Conservation (phyloP, 2,329 filamentous ascomycete species). For the Sporothrix mexicana region DNA sequence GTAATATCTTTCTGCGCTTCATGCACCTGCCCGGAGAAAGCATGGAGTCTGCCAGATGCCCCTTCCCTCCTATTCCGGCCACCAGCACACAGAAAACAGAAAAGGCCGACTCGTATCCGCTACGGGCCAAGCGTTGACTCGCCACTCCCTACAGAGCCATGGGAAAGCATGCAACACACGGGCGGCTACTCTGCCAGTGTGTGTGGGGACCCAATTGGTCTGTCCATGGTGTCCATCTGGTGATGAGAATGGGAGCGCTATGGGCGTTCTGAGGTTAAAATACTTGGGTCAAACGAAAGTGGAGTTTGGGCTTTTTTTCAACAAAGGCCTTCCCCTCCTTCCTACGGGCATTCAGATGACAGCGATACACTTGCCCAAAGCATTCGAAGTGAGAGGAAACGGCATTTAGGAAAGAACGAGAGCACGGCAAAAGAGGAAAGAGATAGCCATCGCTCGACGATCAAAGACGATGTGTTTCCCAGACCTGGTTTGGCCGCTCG, state of each 20-base stretch:
- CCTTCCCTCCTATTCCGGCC: not conserved
- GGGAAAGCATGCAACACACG: slow-evolving; percentile 8
- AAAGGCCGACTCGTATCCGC: not conserved
- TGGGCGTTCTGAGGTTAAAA: slow-evolving; percentile 13
- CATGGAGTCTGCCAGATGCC: not conserved
- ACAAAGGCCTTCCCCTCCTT: slow-evolving; percentile 1
- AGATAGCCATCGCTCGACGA: not conserved
- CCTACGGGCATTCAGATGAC: not conserved
- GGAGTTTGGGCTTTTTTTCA: not conserved
- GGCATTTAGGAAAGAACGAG: not conserved
- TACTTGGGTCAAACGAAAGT: not conserved
- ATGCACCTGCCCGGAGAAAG: not conserved
- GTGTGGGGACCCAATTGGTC: not conserved
- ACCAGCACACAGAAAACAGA: not conserved
- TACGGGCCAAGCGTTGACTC: not conserved
- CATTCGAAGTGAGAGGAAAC: not conserved
- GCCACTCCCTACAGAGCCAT: not conserved
- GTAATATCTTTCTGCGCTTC: not conserved
- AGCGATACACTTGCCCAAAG: slow-evolving; percentile 22
- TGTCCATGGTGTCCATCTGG: not conserved
- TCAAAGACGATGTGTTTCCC: slow-evolving; percentile 10
- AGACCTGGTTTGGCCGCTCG: slow-evolving; percentile 17
- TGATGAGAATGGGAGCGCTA: not conserved
- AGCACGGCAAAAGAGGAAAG: slow-evolving; percentile 8
- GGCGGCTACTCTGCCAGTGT: not conserved